Base-by-base conservation (phyloP, 345 rosid species). In the Isatis tinctoria region DNA sequence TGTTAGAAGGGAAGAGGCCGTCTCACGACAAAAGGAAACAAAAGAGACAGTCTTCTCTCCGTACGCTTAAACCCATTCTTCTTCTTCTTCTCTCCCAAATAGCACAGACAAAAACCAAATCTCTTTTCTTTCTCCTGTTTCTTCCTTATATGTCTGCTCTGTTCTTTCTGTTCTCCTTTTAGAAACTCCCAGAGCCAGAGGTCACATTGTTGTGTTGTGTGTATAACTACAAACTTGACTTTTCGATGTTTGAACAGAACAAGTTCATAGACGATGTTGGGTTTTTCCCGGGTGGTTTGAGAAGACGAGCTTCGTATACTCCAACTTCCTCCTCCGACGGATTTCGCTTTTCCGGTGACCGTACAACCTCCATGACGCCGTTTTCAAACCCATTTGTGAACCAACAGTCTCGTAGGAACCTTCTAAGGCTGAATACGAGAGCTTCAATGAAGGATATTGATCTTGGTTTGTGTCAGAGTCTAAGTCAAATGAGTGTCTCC, bases 381-480 rank as follows among this genome's bases (percentile, higher is more conserved):
- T 3, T 73, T 14, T 20, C 56, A 36, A 24, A 65, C 54, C 60
- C 81, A 35, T 62, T 70, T 45, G n/a, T 58, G 26, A 69, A 75
- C 68, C 79, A 74, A 20, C 73, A 57, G 6, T 20, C 17, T 37
- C 48, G 11, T n/a, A 39, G 30, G 6, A 60, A 37, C 65, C 17
- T 59, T 24, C 53, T 10, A 2, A 43, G 26, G 33, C 45, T 53
- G 1, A 73, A 59, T 14, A 78, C 35, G 8, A 67, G 28, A 22
- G 24, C 59, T 39, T 47, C 18, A 5, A 52, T 26, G 49, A 35
- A 16, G 3, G 70, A 74, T 65, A 65, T 39, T 75, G 75, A 69
- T 75, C 14, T 67, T 52, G 77, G 82, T 60, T 80, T 87, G 72
- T 75, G 69, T 64, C 70, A 79, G 30, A 68, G 43, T 60, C 58